phyloP scores from a whole-genome alignment of 768 basidiomycete species.

The Dendrothele bispora region DNA sequence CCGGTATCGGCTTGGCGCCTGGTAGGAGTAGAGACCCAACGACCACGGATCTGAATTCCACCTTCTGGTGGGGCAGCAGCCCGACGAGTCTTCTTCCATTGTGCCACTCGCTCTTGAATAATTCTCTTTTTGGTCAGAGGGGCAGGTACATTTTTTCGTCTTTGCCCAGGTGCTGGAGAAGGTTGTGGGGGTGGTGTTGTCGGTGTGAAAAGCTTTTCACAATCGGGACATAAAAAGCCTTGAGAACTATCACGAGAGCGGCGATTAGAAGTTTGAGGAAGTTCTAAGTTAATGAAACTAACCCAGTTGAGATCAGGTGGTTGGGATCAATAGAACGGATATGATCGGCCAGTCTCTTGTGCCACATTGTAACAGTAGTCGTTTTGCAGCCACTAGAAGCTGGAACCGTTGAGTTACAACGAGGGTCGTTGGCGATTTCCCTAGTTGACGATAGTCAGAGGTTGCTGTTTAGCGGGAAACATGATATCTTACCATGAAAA shows the following conservation, averaged over 20 bases:
- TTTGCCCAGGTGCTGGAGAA: constrained; percentile 38
- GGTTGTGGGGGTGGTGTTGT: constrained; percentile 38
- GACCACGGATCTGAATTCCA: constrained; percentile 55
- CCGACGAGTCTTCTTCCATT: constrained; percentile 43
- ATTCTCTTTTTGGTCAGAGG: constrained; percentile 48
- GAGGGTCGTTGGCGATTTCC: constrained; percentile 69
- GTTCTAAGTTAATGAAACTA: constrained; percentile 15
- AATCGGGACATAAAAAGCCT: constrained; percentile 60
- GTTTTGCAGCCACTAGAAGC: constrained; percentile 45
- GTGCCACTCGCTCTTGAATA: constrained; percentile 47
- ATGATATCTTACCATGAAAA: constrained; percentile 43
- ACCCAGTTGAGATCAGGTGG: constrained; percentile 67
- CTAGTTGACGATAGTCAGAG: constrained; percentile 26
- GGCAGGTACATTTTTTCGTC: constrained; percentile 34
- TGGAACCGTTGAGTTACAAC: constrained; percentile 57
- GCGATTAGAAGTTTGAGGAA: constrained; percentile 1
- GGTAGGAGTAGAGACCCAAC: constrained; percentile 60
- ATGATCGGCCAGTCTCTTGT: constrained; percentile 42
- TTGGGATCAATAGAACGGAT: constrained; percentile 54
- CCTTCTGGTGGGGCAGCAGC: constrained; percentile 20
- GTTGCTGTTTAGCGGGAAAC: neutral
- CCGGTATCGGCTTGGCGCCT: constrained; percentile 43
- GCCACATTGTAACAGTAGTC: constrained; percentile 58
- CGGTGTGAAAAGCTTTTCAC: constrained; percentile 50
- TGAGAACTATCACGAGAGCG: constrained; percentile 34